Conservation (phyloP, 176 grass and related monocot genomes). For the Thalia dealbata region DNA sequence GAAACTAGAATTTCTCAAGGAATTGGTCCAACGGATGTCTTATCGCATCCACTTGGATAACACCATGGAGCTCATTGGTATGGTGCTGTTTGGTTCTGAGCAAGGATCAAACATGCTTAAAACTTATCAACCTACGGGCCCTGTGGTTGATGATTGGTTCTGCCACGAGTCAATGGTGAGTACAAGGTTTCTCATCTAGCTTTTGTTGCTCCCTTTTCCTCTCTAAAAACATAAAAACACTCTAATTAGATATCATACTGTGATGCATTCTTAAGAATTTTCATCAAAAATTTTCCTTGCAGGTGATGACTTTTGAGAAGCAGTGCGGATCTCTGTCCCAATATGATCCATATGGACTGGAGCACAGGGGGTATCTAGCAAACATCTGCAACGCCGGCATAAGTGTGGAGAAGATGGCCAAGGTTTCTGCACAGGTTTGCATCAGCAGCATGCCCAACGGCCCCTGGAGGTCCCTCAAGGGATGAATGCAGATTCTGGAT, state of each 20-base stretch:
- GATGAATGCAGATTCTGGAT: too few relatives aligned
- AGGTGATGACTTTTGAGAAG: constrained; percentile 73
- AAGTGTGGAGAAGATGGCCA: constrained; percentile 37
- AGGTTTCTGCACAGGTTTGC: constrained; percentile 63
- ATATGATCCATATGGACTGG: constrained; percentile 92
- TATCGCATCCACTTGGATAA: constrained; percentile 82
- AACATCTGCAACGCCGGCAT: constrained; percentile 84
- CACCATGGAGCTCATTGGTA: constrained; percentile 72
- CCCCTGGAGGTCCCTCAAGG: constrained; percentile 79
- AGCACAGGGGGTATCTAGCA: constrained; percentile 78
- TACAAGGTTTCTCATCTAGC: neutral
- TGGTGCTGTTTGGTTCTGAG: constrained; percentile 71
- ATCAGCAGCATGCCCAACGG: constrained; percentile 48
- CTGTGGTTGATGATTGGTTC: constrained; percentile 85
- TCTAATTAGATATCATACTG: too few relatives aligned
- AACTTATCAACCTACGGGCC: constrained; percentile 46
- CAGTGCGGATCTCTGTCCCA: constrained; percentile 77
- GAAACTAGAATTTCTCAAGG: constrained; percentile 62
- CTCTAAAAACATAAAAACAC: too few relatives aligned
- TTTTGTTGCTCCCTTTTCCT: neutral
- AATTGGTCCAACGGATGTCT: constrained; percentile 67
- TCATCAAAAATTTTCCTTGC: constrained; percentile 19
- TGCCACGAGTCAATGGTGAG: constrained; percentile 81
- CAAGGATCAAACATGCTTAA: constrained; percentile 45
- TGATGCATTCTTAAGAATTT: too few relatives aligned